Base-by-base conservation (phyloP, 371 early-diverging fungal species). In the Mucor sp. region DNA sequence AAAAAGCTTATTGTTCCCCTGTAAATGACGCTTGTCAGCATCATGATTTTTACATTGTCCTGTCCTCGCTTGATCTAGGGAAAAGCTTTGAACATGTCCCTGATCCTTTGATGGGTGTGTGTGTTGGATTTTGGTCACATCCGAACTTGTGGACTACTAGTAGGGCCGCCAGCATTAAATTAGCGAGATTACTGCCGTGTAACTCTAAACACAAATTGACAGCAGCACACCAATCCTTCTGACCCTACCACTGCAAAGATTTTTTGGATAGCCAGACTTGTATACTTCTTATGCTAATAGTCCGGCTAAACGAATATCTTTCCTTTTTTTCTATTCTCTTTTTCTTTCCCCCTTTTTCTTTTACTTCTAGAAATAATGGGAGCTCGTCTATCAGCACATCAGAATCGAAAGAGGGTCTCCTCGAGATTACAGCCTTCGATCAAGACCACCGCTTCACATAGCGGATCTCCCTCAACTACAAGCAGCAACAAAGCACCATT, bases 331-430 rank as follows among this genome's bases (percentile, higher is more conserved):
- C 33, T 23, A 14, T 25, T 56, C 0, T 41, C 15, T 19, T 32
- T 67, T 57, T 35, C 57, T 44, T 62, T 57, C 41, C 41, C 41
- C 15, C 17, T 33, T 60, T 55, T 27, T 44, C 4, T 48, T 35
- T 25, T 23, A 23, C n/a, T 25, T 44, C 27, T 44, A 39, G 23
- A 39, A 59, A 25, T 28, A 35, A 70, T 70, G 70, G 70, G 70
- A 48, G 61, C 53, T 7, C 55, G 50, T 23, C 47, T 66, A 50
- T 66, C 70, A 25, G 37, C 55, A 23, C 27, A 62, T 25, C n/a
- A 62, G 12, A 58, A 57, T 6, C 50, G 47, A 44, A 66, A 44
- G 50, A 62, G 61, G 63, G 59, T 58, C 7, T 30, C 63, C 12
- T 32, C 63, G 9, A 60, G 60, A 60, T 32, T 66, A 3, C 55